These are phyloP conservation scores for Ophiocordyceps camponoti-floridani DNA, from an alignment of 2,329 filamentous ascomycete genomes.

Conservation along the genomic window DNA sequence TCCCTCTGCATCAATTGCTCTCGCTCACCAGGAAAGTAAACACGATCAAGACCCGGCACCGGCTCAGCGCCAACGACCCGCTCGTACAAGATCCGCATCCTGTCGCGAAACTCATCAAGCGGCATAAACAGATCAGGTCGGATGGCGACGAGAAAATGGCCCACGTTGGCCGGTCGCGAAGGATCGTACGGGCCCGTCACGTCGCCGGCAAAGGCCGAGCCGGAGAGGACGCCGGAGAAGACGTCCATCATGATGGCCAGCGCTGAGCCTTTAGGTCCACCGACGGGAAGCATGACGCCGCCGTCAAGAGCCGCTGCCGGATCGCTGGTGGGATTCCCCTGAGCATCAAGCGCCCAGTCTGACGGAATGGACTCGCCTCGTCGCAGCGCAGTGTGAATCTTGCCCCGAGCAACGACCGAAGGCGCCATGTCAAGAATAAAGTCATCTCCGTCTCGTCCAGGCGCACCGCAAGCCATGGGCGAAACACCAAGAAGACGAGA, in stretches of 20 bases:
- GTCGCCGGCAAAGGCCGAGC: constrained; percentile 60
- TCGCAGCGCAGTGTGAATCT: constrained; percentile 52
- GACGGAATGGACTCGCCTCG: constrained; percentile 50
- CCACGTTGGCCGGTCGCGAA: constrained; percentile 49
- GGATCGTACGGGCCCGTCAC: constrained; percentile 64
- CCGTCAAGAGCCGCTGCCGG: constrained; percentile 53
- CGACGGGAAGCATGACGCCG: constrained; percentile 75
- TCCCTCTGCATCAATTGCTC: constrained; percentile 36
- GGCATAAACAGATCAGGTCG: constrained; percentile 61
- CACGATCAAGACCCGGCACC: constrained; percentile 35
- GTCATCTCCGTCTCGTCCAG: constrained; percentile 38
- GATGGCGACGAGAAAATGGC: constrained; percentile 55
- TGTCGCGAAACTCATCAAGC: constrained; percentile 47
- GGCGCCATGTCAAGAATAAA: constrained; percentile 69
- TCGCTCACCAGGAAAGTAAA: constrained; percentile 45
- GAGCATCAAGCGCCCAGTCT: constrained; percentile 58
- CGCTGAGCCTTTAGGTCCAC: constrained; percentile 64
- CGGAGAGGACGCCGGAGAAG: constrained; percentile 63
- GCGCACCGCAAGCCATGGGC: constrained; percentile 60
- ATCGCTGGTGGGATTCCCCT: constrained; percentile 54
- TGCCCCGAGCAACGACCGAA: constrained; percentile 50
- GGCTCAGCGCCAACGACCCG: constrained; percentile 34
- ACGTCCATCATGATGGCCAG: constrained; percentile 79
- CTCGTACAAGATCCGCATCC: constrained; percentile 38
- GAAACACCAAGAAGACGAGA: constrained; percentile 55